These are phyloP conservation scores for Xerocomus minutiporus DNA, from an alignment of 1,284 basidiomycete genomes.

Conservation along the genomic window DNA sequence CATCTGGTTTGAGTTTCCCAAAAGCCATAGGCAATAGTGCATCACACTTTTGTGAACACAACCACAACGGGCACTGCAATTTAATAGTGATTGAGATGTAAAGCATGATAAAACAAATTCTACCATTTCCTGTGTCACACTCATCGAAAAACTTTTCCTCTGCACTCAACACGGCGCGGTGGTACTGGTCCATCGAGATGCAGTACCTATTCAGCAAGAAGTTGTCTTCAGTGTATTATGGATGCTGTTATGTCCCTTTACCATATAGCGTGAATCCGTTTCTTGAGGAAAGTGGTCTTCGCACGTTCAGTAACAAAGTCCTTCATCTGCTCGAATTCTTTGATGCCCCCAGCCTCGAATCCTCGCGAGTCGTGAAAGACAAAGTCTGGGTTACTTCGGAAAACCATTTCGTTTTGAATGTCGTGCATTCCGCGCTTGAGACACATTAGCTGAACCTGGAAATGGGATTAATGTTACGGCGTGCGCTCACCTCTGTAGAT, in stretches of 20 bases:
- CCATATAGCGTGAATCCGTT: neutral
- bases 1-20: neutral
- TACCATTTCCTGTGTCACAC: no score
- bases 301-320: neutral
- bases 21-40: neutral
- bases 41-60: conserved; percentile 2
- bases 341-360: no score
- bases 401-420: neutral
- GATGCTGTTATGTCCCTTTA: no score
- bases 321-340: neutral
- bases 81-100: neutral
- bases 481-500: no score
- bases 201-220: no score
- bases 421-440: neutral
- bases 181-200: no score
- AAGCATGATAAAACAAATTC: no score
- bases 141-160: no score
- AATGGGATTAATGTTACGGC: no score
- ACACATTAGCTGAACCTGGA: no score
- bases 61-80: conserved; percentile 1
- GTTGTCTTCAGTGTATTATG: no score
- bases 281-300: neutral
- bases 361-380: neutral
- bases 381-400: neutral
- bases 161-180: no score